phyloP scores from a whole-genome alignment of 495 filamentous ascomycete species.

The Talaromyces ruber region DNA sequence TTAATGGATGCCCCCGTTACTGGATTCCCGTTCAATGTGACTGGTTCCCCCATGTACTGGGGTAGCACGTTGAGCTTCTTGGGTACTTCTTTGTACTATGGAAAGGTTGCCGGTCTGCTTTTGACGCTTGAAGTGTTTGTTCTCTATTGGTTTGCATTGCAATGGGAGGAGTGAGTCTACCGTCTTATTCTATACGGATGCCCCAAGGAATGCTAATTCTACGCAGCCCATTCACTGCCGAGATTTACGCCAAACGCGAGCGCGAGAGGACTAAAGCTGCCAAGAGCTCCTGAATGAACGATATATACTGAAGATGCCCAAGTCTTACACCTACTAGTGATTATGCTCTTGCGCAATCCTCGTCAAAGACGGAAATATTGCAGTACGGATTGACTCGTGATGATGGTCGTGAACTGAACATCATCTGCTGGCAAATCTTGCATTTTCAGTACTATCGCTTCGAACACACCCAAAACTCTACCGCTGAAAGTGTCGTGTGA shows the following conservation, averaged over 20 bases:
- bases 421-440: neutral
- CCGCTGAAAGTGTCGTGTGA: neutral
- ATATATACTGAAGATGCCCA: neutral
- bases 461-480: neutral
- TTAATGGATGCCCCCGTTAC: slow-evolving; percentile 92
- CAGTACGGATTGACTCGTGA: neutral
- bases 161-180: slow-evolving; percentile 71
- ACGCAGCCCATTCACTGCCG: slow-evolving; percentile 78
- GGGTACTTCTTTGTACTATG: slow-evolving; percentile 79
- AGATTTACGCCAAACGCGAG: slow-evolving; percentile 84
- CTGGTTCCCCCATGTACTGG: slow-evolving; percentile 92
- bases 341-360: neutral
- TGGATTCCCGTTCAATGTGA: slow-evolving; percentile 92
- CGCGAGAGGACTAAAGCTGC: slow-evolving; percentile 35
- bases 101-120: slow-evolving; percentile 78
- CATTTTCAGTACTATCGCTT: neutral
- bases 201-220: neutral
- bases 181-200: slow-evolving; percentile 10
- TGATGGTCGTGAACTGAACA: neutral
- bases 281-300: slow-evolving; percentile 27
- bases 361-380: neutral
- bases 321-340: neutral
- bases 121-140: slow-evolving; percentile 67
- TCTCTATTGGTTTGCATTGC: slow-evolving; percentile 74
- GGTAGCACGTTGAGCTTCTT: slow-evolving; percentile 88